Conservation (phyloP, 1,139 yeast genomes). For the Petasospora rhodanensis region DNA sequence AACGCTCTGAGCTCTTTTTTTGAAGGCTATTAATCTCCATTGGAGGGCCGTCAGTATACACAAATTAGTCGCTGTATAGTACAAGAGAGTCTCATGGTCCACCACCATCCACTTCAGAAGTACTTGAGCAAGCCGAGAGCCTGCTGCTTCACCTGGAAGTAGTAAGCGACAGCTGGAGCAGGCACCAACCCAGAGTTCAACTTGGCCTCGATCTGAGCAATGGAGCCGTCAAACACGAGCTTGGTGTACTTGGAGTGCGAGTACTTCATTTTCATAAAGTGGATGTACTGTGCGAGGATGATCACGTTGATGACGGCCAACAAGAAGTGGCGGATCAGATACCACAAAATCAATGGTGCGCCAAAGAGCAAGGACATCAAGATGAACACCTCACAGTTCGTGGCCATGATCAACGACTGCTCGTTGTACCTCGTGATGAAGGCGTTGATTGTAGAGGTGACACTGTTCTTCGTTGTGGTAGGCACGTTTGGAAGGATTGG, state of each 20-base stretch:
- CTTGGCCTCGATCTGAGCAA: constrained; percentile 62
- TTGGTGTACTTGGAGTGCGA: constrained; percentile 78
- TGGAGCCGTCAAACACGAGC: constrained; percentile 60
- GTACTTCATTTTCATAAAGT: constrained; percentile 71
- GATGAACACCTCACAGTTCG: constrained; percentile 63
- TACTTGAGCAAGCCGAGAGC: constrained; percentile 4
- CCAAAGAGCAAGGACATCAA: constrained; percentile 47
- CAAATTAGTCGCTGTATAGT: no score
- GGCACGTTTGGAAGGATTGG: constrained; percentile 50
- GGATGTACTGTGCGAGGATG: constrained; percentile 43
- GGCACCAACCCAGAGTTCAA: constrained; percentile 59
- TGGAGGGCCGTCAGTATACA: no score
- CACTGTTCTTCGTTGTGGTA: constrained; percentile 29
- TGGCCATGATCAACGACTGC: constrained; percentile 65
- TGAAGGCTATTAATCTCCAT: no score
- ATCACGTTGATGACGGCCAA: constrained; percentile 54
- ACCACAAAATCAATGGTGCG: constrained; percentile 23
- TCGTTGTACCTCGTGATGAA: constrained; percentile 66
- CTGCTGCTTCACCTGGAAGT: constrained; percentile 51
- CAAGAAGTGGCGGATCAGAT: constrained; percentile 46
- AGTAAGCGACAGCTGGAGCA: constrained; percentile 46
- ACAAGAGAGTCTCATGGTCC: no score
- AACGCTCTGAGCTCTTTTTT: no score
- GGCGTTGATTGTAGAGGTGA: constrained; percentile 41
- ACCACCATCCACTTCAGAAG: constrained; percentile 2